Conservation (phyloP, 2,329 filamentous ascomycete genomes). For the Colletotrichum tanaceti region DNA sequence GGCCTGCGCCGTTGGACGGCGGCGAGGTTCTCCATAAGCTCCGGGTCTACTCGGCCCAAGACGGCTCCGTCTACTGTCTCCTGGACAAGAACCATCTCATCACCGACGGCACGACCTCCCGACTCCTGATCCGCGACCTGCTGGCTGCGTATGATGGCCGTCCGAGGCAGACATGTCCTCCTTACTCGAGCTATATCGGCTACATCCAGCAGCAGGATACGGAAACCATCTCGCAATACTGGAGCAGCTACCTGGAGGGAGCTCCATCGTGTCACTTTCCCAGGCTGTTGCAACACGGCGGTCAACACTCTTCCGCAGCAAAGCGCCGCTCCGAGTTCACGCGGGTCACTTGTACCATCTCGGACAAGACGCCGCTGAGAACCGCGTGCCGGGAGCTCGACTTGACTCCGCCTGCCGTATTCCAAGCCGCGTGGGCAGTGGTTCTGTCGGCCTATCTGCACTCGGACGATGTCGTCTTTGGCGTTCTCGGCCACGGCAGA, state of each 20-base stretch:
- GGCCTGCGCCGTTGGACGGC: neutral
- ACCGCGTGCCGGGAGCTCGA: constrained; percentile 50
- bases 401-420: constrained; percentile 78
- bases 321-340: constrained; percentile 2
- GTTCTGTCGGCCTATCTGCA: constrained; percentile 81
- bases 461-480: constrained; percentile 79
- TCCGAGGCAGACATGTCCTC: neutral
- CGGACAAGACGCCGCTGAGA: neutral
- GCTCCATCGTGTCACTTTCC: constrained; percentile 3
- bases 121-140: constrained; percentile 17
- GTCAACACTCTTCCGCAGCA: too few relatives aligned
- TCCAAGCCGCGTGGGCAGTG: constrained; percentile 82
- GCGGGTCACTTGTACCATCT: neutral
- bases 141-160: constrained; percentile 1
- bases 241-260: constrained; percentile 11
- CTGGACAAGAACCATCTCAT: constrained; percentile 30
- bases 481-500: constrained; percentile 70
- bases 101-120: constrained; percentile 28
- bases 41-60: neutral
- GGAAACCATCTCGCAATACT: neutral
- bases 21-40: constrained; percentile 13
- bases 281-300: neutral
- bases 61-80: constrained; percentile 19
- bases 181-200: constrained; percentile 25
- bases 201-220: constrained; percentile 16